Evolutionary conservation across 768 basidiomycete genomes (phyloP), one percentile per base, ranked within the genome.

Genomic region (Pholiota microspora): DNA sequence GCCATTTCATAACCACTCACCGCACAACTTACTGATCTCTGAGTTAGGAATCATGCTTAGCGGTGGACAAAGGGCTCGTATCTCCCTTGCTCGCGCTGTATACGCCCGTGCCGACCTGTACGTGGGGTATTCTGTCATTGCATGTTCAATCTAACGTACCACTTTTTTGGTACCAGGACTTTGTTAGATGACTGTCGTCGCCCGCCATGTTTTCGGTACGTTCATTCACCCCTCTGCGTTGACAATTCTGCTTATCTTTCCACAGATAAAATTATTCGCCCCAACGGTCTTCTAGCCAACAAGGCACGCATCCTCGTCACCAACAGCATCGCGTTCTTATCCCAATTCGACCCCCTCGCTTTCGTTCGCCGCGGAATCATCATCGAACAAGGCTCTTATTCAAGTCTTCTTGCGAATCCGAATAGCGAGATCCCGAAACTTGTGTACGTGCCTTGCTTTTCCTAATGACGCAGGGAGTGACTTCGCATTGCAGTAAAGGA

Each of bases 61-160:
- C 59, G 92, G 93, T 34, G 93, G 93, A 0, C 90, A 94, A 66
- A 82, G 89, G 12, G 90, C 92, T 49, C 84, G 92, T 25, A 78
- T 95, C 6, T n/a, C n/a, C n/a, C n/a, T n/a, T n/a, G n/a, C n/a
- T n/a, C n/a, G n/a, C n/a, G n/a, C n/a, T n/a, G n/a, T 96, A 0
- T 98, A 98, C 69, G 86, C 93, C 2, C 81, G 94, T 42, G 93
- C 94, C 1, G 95, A 98, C 67, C 67, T 97, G 82, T 93, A 61
- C 63, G 84, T 69, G n/a, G n/a, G n/a, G n/a, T n/a, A n/a, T n/a
- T n/a, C n/a, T n/a, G n/a, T n/a, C n/a, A n/a, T n/a, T n/a, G n/a
- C n/a, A n/a, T n/a, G n/a, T n/a, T n/a, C n/a, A n/a, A n/a, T n/a
- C n/a, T n/a, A n/a, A n/a, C n/a, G n/a, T n/a, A n/a, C n/a, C n/a